Evolutionary conservation across 2,329 filamentous ascomycete genomes (phyloP).

Genomic region (Aspergillus transmontanensis): DNA sequence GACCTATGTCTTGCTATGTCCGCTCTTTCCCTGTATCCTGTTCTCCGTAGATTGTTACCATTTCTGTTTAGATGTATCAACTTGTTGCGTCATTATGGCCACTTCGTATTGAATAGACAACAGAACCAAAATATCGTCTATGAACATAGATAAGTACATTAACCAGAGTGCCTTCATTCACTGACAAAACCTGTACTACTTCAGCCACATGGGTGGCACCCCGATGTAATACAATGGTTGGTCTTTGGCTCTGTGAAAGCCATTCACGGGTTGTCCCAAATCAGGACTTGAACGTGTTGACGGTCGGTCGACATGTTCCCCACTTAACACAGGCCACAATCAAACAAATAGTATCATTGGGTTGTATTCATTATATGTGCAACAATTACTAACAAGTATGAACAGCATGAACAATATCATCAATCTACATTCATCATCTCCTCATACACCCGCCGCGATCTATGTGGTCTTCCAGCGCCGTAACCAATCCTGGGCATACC

Average conservation of each 20-base stretch:
- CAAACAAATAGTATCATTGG: neutral
- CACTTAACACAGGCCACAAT: too few relatives aligned
- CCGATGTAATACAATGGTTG: neutral
- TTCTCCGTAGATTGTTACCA: neutral
- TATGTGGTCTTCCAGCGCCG: slow-evolving; percentile 25
- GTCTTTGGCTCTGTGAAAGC: too few relatives aligned
- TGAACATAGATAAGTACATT: neutral
- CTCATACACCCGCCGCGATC: neutral
- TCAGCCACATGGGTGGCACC: neutral
- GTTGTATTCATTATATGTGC: neutral
- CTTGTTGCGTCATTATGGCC: neutral
- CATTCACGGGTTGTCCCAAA: too few relatives aligned
- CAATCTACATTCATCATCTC: neutral
- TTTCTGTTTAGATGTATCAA: neutral
- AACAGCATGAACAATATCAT: neutral
- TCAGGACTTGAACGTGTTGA: too few relatives aligned
- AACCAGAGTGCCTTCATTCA: neutral
- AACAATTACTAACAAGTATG: neutral
- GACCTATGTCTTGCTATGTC: neutral
- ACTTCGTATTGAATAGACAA: neutral
- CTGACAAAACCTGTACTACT: neutral
- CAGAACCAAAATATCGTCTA: neutral
- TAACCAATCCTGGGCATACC: slow-evolving; percentile 34
- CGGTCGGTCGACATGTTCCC: too few relatives aligned
- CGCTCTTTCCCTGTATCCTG: neutral